These are phyloP conservation scores for Ophiostoma perfectum DNA, from an alignment of 2,329 filamentous ascomycete species.

Conservation along the genomic window DNA sequence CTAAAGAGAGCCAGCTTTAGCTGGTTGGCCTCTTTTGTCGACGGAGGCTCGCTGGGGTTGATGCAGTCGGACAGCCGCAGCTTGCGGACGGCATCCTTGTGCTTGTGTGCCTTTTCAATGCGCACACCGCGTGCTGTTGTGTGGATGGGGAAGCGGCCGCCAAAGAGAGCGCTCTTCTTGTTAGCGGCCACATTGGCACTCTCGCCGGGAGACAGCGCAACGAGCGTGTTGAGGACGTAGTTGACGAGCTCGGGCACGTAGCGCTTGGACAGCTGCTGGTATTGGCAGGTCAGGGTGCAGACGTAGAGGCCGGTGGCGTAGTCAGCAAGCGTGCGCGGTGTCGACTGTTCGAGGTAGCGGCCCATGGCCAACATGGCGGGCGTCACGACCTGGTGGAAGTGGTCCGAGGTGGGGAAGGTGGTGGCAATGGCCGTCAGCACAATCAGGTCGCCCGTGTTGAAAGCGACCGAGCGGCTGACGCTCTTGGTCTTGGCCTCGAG, in stretches of 20 bases:
- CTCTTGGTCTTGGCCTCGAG: not conserved
- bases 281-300: constrained; percentile 72
- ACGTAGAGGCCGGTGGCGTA: constrained; percentile 71
- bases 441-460: constrained; percentile 65
- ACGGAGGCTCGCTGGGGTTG: constrained; percentile 22
- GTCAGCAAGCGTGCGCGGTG: constrained; percentile 60
- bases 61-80: constrained; percentile 26
- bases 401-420: constrained; percentile 91
- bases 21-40: constrained; percentile 33
- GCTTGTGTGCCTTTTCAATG: constrained; percentile 50
- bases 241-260: constrained; percentile 86
- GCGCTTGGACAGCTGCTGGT: constrained; percentile 75
- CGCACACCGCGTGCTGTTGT: constrained; percentile 35
- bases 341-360: constrained; percentile 74
- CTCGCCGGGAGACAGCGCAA: constrained; percentile 52
- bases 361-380: constrained; percentile 81
- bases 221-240: constrained; percentile 70
- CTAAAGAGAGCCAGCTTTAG: constrained; percentile 56
- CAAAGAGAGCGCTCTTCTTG: constrained; percentile 8
- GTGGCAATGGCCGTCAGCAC: constrained; percentile 77
- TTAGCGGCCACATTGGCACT: not conserved
- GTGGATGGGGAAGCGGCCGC: constrained; percentile 21
- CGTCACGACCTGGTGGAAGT: constrained; percentile 93
- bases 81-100: constrained; percentile 18
- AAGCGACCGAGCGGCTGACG: constrained; percentile 45